Evolutionary conservation across 1,284 basidiomycete genomes (phyloP).

Genomic region (Pseudozyma hubeiensis): DNA sequence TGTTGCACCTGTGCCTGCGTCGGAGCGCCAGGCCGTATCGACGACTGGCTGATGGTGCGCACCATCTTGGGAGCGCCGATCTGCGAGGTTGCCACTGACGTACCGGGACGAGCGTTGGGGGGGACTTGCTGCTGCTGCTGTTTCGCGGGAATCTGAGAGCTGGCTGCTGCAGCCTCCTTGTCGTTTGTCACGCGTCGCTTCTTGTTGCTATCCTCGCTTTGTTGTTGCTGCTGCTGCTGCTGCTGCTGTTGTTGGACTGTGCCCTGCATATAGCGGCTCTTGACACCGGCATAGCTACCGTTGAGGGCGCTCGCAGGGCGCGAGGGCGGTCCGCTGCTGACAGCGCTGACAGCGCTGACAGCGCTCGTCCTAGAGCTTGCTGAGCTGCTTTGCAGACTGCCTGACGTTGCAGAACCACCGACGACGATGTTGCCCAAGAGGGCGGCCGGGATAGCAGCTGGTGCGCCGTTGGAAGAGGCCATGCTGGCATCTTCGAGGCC

Average conservation of each 20-base stretch:
- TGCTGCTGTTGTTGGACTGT: slow-evolving; percentile 25
- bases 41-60: slow-evolving; percentile 43
- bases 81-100: slow-evolving; percentile 33
- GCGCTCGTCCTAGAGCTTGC: slow-evolving; percentile 33
- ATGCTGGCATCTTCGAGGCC: slow-evolving; percentile 35
- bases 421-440: slow-evolving; percentile 29
- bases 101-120: slow-evolving; percentile 22
- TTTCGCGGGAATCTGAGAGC: slow-evolving; percentile 12
- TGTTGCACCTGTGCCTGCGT: slow-evolving; percentile 28
- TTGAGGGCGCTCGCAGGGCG: slow-evolving; percentile 42
- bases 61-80: slow-evolving; percentile 42
- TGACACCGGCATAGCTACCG: slow-evolving; percentile 49
- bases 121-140: slow-evolving; percentile 14
- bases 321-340: slow-evolving; percentile 40
- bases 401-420: slow-evolving; percentile 21
- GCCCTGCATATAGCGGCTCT: slow-evolving; percentile 50
- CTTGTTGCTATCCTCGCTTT: slow-evolving; percentile 38
- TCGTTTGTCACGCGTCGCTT: slow-evolving; percentile 51
- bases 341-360: slow-evolving; percentile 37
- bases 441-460: slow-evolving; percentile 41
- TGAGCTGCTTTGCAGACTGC: slow-evolving; percentile 16
- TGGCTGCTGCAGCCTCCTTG: slow-evolving; percentile 22
- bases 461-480: slow-evolving; percentile 27
- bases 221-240: slow-evolving; percentile 9
- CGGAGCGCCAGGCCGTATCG: slow-evolving; percentile 24